phyloP scores from a whole-genome alignment of 805 yeast genomes.

The Candida railenensis region DNA sequence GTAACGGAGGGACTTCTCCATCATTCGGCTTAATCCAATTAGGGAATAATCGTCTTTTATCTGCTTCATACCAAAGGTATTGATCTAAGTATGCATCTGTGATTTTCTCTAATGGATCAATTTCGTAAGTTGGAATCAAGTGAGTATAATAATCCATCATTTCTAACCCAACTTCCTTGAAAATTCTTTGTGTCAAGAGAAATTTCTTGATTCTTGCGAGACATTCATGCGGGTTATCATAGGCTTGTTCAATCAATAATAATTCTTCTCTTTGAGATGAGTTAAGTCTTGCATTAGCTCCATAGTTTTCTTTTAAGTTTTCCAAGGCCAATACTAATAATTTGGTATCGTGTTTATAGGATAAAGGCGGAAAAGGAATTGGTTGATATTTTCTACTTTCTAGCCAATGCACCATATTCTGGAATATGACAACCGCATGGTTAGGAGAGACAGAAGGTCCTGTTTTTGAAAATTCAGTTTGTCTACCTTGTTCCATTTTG shows the following conservation, averaged over 20 bases:
- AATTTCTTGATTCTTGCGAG: slow-evolving; percentile 80
- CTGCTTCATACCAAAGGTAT: slow-evolving; percentile 94
- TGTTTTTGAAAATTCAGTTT: slow-evolving; percentile 69
- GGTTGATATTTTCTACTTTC: slow-evolving; percentile 81
- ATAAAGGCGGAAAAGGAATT: slow-evolving; percentile 89
- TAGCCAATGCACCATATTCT: slow-evolving; percentile 88
- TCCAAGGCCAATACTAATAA: slow-evolving; percentile 86
- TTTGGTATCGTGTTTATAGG: slow-evolving; percentile 92
- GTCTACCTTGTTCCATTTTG: slow-evolving; percentile 88
- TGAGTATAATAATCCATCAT: slow-evolving; percentile 90
- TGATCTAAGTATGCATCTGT: slow-evolving; percentile 96
- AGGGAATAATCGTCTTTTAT: slow-evolving; percentile 82
- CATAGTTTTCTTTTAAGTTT: slow-evolving; percentile 75
- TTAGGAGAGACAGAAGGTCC: slow-evolving; percentile 87
- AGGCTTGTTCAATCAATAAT: slow-evolving; percentile 92
- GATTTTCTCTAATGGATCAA: slow-evolving; percentile 91
- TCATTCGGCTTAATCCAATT: slow-evolving; percentile 96
- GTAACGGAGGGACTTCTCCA: slow-evolving; percentile 85
- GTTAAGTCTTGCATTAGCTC: slow-evolving; percentile 67
- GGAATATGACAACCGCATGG: slow-evolving; percentile 84
- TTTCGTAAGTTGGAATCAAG: slow-evolving; percentile 78
- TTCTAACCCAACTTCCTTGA: slow-evolving; percentile 82
- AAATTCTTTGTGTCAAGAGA: slow-evolving; percentile 83
- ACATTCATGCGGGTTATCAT: slow-evolving; percentile 94
- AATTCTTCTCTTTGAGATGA: slow-evolving; percentile 89